These are phyloP conservation scores for Austroboletus niveus DNA, from an alignment of 1,284 basidiomycete species.

Conservation along the genomic window DNA sequence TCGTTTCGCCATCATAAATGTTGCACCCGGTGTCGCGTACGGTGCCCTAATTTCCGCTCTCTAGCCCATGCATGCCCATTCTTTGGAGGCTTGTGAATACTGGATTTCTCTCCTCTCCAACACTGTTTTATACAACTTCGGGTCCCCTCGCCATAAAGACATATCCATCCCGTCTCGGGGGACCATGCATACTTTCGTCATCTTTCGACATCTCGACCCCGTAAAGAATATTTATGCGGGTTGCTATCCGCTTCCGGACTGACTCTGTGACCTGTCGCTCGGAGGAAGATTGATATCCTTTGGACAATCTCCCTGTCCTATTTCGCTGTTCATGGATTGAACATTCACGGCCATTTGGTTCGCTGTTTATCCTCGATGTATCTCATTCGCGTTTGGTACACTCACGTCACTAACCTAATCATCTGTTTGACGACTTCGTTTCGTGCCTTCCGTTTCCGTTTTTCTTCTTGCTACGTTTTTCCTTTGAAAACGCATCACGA, in stretches of 20 bases:
- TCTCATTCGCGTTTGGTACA: conserved; percentile 32
- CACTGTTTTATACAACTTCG: conserved; percentile 28
- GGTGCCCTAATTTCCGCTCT: conserved; percentile 37
- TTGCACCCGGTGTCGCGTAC: conserved; percentile 19
- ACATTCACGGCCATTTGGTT: conserved; percentile 28
- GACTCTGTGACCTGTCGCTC: conserved; percentile 21
- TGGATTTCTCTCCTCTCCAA: conserved; percentile 32
- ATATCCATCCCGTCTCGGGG: conserved; percentile 61
- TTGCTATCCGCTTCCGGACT: conserved; percentile 14
- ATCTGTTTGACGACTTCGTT: conserved; percentile 33
- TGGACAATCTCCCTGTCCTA: conserved; percentile 31
- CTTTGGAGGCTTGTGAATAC: conserved; percentile 36
- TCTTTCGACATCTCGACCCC: conserved; percentile 34
- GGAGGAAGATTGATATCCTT: conserved; percentile 32
- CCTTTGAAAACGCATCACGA: conserved; percentile 35
- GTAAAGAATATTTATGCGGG: conserved; percentile 36
- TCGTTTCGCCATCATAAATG: conserved; percentile 28
- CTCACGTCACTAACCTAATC: conserved; percentile 37
- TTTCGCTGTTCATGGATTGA: conserved; percentile 39
- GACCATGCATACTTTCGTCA: conserved; percentile 32
- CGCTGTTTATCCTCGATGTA: conserved; percentile 34
- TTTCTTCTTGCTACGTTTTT: conserved; percentile 39
- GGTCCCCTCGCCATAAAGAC: conserved; percentile 47
- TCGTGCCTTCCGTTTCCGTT: conserved; percentile 24
- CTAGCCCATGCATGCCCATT: conserved; percentile 34